These are phyloP conservation scores for Ophiostoma tasmaniense DNA, from an alignment of 2,329 filamentous ascomycete genomes.

Conservation along the genomic window DNA sequence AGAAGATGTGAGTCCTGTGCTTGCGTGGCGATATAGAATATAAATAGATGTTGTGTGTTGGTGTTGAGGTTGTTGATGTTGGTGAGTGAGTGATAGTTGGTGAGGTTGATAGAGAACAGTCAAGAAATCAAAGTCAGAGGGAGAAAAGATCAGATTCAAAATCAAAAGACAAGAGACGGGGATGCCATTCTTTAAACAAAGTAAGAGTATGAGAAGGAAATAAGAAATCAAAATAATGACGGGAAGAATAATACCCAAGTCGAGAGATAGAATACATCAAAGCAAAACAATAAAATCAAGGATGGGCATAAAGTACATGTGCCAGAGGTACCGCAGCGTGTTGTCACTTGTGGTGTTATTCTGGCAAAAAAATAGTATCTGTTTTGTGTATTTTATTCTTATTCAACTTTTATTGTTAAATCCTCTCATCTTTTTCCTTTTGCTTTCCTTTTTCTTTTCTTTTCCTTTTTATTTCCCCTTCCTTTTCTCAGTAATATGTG, in stretches of 20 bases:
- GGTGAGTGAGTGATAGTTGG: not conserved
- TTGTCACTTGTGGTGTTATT: slow-evolving; percentile 11
- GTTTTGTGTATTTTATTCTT: not conserved
- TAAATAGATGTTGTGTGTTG: not conserved
- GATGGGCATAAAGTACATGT: not conserved
- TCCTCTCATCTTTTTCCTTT: not conserved
- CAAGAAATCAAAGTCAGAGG: not conserved
- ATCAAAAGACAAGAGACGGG: not conserved
- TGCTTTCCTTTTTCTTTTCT: not conserved
- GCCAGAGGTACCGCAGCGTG: not conserved
- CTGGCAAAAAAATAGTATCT: slow-evolving; percentile 8
- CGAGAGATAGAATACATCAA: not conserved
- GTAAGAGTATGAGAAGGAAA: not conserved
- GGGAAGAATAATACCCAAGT: not conserved
- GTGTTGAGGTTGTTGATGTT: not conserved
- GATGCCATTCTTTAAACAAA: not conserved
- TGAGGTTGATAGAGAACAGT: not conserved
- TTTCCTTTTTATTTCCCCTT: not conserved
- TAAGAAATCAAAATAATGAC: not conserved
- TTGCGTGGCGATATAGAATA: not conserved
- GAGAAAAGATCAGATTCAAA: not conserved
- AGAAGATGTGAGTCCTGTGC: not conserved
- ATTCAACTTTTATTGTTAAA: not conserved
- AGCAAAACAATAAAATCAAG: not conserved
- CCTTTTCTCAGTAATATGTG: too few relatives aligned